Conservation (phyloP, 306 rosid species). For the Rosa rugosa region DNA sequence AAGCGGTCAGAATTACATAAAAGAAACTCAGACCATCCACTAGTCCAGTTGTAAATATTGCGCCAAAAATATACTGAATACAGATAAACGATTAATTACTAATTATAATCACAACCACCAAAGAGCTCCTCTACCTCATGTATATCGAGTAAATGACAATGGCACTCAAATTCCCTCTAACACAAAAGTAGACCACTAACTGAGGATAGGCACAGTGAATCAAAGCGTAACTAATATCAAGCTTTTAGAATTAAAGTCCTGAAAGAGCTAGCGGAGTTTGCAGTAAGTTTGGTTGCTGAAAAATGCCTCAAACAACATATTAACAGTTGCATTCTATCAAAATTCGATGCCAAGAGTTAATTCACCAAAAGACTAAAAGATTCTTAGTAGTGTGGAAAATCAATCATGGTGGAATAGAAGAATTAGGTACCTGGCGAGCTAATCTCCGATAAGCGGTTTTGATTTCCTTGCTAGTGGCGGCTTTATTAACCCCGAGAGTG, state of each 20-base stretch:
- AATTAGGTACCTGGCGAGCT: constrained; percentile 83
- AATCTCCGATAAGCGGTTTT: constrained; percentile 91
- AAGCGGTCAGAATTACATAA: constrained; percentile 25
- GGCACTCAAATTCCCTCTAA: not conserved
- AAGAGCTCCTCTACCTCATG: not conserved
- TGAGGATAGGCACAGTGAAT: not conserved
- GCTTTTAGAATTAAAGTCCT: not conserved
- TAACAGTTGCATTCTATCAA: too few relatives aligned
- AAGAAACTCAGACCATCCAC: not conserved
- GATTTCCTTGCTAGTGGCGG: constrained; percentile 77
- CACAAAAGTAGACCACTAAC: not conserved
- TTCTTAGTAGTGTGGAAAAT: too few relatives aligned
- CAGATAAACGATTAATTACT: not conserved
- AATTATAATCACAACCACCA: not conserved
- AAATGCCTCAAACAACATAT: too few relatives aligned
- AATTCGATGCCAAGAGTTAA: too few relatives aligned
- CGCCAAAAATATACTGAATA: not conserved
- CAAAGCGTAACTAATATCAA: not conserved
- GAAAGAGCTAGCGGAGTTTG: too few relatives aligned
- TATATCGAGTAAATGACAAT: not conserved
- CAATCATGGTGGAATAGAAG: too few relatives aligned
- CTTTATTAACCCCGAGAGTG: constrained; percentile 84
- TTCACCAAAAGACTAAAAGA: too few relatives aligned
- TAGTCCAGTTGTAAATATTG: too few relatives aligned
- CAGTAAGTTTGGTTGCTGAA: too few relatives aligned